phyloP scores from a whole-genome alignment of 1,139 yeast species.

The Wickerhamomyces sp. region DNA sequence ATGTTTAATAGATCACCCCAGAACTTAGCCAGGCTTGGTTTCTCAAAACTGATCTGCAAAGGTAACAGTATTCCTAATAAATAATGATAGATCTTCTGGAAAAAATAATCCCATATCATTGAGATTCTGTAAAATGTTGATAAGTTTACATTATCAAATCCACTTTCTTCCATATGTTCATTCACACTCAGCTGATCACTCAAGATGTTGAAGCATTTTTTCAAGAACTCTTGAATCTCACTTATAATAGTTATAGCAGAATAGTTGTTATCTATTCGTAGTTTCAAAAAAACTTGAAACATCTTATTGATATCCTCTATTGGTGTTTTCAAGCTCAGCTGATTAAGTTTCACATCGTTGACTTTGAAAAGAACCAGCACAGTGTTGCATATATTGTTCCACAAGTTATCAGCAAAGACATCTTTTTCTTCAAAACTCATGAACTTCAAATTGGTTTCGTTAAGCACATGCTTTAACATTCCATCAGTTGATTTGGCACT shows the following conservation, averaged over 20 bases:
- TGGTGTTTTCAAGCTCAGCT: slow-evolving; percentile 37
- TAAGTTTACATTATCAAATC: slow-evolving; percentile 25
- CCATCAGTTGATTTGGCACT: slow-evolving; percentile 26
- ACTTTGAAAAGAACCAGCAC: slow-evolving; percentile 46
- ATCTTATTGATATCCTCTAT: slow-evolving; percentile 53
- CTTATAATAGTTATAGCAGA: slow-evolving; percentile 34
- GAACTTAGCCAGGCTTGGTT: slow-evolving; percentile 29
- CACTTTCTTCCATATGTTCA: slow-evolving; percentile 11
- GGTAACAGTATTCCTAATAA: slow-evolving; percentile 59
- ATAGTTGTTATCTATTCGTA: slow-evolving; percentile 37
- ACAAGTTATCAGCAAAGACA: slow-evolving; percentile 42
- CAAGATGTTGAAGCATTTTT: slow-evolving; percentile 38
- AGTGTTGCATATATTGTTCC: slow-evolving; percentile 41
- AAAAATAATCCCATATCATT: slow-evolving; percentile 52
- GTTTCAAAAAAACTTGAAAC: slow-evolving; percentile 41
- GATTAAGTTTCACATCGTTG: slow-evolving; percentile 26
- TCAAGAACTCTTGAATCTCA: slow-evolving; percentile 44
- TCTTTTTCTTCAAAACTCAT: slow-evolving; percentile 39
- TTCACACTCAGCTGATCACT: slow-evolving; percentile 33
- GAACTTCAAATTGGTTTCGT: slow-evolving; percentile 28
- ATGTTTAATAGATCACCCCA: slow-evolving; percentile 31
- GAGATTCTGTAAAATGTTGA: slow-evolving; percentile 33
- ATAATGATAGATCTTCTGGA: slow-evolving; percentile 48
- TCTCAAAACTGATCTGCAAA: slow-evolving; percentile 44
- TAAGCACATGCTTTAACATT: slow-evolving; percentile 21